Conservation (phyloP, 169 alveolate genomes). For the Condylostoma magnum region DNA sequence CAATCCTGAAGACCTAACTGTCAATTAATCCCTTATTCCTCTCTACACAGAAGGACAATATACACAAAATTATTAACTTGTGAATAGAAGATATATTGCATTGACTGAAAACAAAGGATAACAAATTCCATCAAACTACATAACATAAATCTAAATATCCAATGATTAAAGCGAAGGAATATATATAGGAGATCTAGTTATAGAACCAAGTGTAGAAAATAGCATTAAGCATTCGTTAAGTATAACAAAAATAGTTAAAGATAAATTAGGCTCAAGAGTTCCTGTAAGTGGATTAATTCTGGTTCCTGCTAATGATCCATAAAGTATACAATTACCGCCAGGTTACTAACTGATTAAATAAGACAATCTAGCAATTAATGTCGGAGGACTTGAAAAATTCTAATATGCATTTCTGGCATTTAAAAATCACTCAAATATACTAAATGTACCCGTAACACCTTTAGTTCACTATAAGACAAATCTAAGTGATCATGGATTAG, state of each 20-base stretch:
- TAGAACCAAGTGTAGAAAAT: not conserved
- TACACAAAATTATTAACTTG: too few species aligned
- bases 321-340: not conserved
- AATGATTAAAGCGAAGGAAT: constrained; percentile 8
- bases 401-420: not conserved
- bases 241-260: not conserved
- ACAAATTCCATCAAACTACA: too few species aligned
- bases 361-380: constrained; percentile 1
- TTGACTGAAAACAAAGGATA: too few species aligned
- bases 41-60: constrained; percentile 13
- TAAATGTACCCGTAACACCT: constrained; percentile 15
- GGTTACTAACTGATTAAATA: constrained; percentile 12
- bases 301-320: not conserved
- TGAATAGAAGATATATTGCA: too few species aligned
- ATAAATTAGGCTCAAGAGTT: constrained; percentile 16
- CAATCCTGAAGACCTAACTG: constrained; percentile 14
- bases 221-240: not conserved
- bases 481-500: constrained; percentile 23
- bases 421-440: not conserved
- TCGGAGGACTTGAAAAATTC: not conserved
- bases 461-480: constrained; percentile 1
- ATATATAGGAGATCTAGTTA: constrained; percentile 4
- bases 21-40: not conserved
- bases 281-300: constrained; percentile 10
- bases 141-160: too few species aligned